Evolutionary conservation across 2,329 filamentous ascomycete genomes (phyloP).

Genomic region (Cladorrhinum sp.): DNA sequence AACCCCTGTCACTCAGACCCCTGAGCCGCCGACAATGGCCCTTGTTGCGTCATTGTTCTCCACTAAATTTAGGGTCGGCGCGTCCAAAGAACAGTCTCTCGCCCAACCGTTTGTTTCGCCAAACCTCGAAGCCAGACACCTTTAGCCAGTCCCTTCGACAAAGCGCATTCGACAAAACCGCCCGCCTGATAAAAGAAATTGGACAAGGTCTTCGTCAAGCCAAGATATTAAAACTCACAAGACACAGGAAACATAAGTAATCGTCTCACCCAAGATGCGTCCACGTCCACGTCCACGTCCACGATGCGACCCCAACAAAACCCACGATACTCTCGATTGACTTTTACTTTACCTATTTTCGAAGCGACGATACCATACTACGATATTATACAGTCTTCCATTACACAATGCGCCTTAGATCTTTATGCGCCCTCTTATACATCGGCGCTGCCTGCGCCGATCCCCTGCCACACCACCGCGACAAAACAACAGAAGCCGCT

Average conservation of each 20-base stretch:
- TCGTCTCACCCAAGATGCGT: not conserved
- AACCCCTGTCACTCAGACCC: not conserved
- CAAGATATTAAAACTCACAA: not conserved
- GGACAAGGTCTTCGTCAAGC: not conserved
- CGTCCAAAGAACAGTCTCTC: not conserved
- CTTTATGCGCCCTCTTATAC: not conserved
- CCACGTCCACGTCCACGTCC: too few species aligned
- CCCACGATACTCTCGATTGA: not conserved
- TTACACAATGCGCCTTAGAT: not conserved
- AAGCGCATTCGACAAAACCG: not conserved
- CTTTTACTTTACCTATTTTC: not conserved
- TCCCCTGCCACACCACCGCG: not conserved
- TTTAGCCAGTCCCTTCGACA: not conserved
- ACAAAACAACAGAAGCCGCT: constrained; percentile 7
- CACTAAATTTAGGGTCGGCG: not conserved
- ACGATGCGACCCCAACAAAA: not conserved
- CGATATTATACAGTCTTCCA: too few species aligned
- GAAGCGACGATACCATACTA: too few species aligned
- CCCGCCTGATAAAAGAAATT: not conserved
- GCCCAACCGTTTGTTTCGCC: not conserved
- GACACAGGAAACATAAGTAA: not conserved
- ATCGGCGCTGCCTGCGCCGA: not conserved
- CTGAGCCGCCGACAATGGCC: not conserved
- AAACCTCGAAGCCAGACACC: not conserved
- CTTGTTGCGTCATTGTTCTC: not conserved